A percentile compares a stretch with the other conserved stretches of the same genome.
phyloP scores from a whole-genome alignment of 306 rosid species.

The Acacia melanoxylon region DNA sequence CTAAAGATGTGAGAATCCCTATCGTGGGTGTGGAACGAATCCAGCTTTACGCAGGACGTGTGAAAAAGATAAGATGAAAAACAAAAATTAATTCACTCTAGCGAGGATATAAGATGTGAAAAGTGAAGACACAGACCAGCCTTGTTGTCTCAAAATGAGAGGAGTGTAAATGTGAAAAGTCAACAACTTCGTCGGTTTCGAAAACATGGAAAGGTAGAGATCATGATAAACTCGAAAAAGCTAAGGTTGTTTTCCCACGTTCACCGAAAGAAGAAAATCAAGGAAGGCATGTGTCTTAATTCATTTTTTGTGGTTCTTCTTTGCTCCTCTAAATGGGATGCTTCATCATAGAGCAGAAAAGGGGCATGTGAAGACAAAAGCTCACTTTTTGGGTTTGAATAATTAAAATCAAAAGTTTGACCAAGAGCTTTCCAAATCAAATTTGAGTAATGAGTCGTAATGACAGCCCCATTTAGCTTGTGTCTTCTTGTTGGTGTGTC shows the following conservation, averaged over 20 bases:
- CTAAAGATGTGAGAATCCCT: not conserved
- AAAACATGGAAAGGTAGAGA: not conserved
- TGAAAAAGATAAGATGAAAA: too few species aligned
- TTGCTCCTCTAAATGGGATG: not conserved
- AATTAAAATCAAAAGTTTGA: conserved; percentile 9
- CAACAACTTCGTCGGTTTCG: conserved; percentile 2
- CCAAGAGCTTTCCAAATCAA: not conserved
- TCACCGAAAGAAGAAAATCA: not conserved
- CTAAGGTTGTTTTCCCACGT: not conserved
- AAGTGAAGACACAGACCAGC: not conserved
- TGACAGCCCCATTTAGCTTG: not conserved
- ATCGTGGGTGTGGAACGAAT: not conserved
- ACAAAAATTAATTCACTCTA: not conserved
- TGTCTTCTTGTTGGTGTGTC: not conserved
- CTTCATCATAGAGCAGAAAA: not conserved
- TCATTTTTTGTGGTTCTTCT: not conserved
- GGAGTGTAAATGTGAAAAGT: conserved; percentile 8
- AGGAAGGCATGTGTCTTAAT: not conserved
- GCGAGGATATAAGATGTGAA: not conserved
- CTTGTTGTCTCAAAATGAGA: not conserved
- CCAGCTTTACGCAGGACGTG: not conserved
- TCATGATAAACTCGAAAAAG: not conserved
- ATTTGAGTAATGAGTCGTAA: not conserved
- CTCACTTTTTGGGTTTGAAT: conserved; percentile 26
- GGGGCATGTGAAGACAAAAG: conserved; percentile 35